A percentile compares a stretch with the other conserved stretches of the same genome.
These are phyloP conservation scores for Thelonectria rubi DNA, from an alignment of 2,329 filamentous ascomycete species.

Conservation along the genomic window DNA sequence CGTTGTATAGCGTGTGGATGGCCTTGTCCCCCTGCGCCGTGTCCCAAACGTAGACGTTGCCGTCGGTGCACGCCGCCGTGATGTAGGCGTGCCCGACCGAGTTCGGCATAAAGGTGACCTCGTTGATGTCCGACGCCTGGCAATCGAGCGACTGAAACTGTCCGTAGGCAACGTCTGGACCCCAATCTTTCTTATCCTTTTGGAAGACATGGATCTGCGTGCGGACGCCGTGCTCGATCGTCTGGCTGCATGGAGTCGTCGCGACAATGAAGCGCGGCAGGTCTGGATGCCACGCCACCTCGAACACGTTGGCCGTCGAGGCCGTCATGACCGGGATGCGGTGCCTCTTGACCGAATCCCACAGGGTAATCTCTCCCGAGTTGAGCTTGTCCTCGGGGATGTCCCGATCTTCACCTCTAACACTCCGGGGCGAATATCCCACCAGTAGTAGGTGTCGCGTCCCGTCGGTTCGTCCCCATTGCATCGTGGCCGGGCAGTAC, in stretches of 20 bases:
- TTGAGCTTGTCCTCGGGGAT: constrained; percentile 67
- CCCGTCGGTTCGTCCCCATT: constrained; percentile 61
- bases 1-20: constrained; percentile 65
- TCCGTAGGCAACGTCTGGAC: constrained; percentile 45
- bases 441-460: constrained; percentile 65
- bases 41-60: constrained; percentile 71
- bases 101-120: constrained; percentile 67
- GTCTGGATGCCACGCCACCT: constrained; percentile 69
- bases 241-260: constrained; percentile 61
- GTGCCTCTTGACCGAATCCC: constrained; percentile 58
- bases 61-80: constrained; percentile 69
- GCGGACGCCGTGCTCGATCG: constrained; percentile 54
- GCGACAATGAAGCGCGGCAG: constrained; percentile 64
- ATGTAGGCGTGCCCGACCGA: constrained; percentile 60
- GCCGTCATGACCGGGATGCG: constrained; percentile 60
- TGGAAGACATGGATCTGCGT: constrained; percentile 69
- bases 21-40: constrained; percentile 63
- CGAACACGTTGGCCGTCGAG: constrained; percentile 69
- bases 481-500: constrained; percentile 70
- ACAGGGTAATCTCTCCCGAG: constrained; percentile 68
- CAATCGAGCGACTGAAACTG: constrained; percentile 67
- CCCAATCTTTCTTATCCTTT: constrained; percentile 42
- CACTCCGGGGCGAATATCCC: constrained; percentile 69
- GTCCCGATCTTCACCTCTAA: constrained; percentile 61
- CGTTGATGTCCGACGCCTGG: constrained; percentile 68